Evolutionary conservation across 2,329 filamentous ascomycete genomes (phyloP), one percentile per base, ranked within the genome.

Genomic region (Sporothrix pseudoabietina): DNA sequence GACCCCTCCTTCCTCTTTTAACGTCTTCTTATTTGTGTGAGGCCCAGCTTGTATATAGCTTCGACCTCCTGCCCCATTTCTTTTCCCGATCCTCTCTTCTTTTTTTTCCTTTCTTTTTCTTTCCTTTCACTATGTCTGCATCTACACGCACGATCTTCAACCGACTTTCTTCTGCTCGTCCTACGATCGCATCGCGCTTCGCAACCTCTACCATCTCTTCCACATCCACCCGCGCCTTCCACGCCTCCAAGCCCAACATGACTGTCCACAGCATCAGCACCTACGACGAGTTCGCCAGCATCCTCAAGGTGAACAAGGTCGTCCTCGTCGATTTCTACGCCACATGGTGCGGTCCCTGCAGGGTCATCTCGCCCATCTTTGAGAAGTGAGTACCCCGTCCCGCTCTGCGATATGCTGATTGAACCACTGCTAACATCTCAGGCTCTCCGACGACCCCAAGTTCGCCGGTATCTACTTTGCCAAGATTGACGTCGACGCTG

Each of bases 331-430:
- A 98, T 85, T 94, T 90, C 85, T 94, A 92, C 82, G 94, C 94
- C 73, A 89, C 86, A 76, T 98, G 94, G 94, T 98, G 95, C 86
- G 94, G 94, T 75, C 95, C 95, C 75, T 98, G 95, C 91, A 97
- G 94, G 87, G 87, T 90, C 78, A 96, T 98, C 79, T 89, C 94
- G 22, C 95, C 94, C 74, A 83, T 90, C 75, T 85, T 97, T 73
- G 87, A 87, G 78, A 86, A 90, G 87, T 91, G 83, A 80, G 88
- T 66, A 57, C 41, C 14, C 7, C 22, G 22, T 66, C 69, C 19
- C 68, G 63, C 74, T 75, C 77, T 77, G 39, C 14, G n/a, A 16
- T 8, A 1, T 22, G 1, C 52, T 12, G 3, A 8, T 26, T 26
- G n/a, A 55, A 22, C 22, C 26, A 14, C 52, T 55, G 22, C 52